Evolutionary conservation across 2,329 filamentous ascomycete species (phyloP).

Genomic region (Paecilomyces fulvus): DNA sequence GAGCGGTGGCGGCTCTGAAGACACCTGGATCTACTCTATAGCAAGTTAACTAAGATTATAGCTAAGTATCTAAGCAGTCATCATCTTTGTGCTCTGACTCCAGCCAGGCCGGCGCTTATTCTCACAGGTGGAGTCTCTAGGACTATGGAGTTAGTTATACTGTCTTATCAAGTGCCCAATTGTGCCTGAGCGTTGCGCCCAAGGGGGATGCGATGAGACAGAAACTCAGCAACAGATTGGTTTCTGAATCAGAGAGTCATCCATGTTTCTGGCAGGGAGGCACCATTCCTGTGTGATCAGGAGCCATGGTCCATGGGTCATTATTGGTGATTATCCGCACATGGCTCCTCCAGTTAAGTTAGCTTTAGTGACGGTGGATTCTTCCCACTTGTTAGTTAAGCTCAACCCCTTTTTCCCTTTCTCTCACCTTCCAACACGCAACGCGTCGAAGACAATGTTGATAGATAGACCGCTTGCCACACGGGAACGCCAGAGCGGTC

Average conservation of each 20-base stretch:
- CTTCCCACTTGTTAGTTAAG: background rate
- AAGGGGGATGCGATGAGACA: background rate
- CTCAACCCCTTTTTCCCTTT: background rate
- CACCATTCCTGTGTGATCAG: no score
- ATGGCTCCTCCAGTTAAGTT: background rate
- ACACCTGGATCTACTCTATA: background rate
- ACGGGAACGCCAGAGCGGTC: background rate
- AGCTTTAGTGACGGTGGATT: background rate
- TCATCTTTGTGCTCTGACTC: background rate
- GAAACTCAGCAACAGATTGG: background rate
- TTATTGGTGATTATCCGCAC: background rate
- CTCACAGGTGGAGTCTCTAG: background rate
- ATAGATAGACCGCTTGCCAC: background rate
- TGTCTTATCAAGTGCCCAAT: background rate
- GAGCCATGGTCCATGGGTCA: background rate
- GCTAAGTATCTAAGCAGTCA: background rate
- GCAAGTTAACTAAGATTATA: background rate
- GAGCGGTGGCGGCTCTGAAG: background rate
- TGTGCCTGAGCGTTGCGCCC: background rate
- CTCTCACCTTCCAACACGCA: background rate
- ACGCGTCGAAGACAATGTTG: background rate
- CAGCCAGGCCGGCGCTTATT: background rate
- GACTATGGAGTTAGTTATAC: background rate
- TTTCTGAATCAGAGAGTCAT: background rate
- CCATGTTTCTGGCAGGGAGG: background rate